Percentiles rank a stretch among this genome's conserved stretches.
Conservation (phyloP, 1,284 basidiomycete genomes). For the Moesziomyces aphidis region DNA sequence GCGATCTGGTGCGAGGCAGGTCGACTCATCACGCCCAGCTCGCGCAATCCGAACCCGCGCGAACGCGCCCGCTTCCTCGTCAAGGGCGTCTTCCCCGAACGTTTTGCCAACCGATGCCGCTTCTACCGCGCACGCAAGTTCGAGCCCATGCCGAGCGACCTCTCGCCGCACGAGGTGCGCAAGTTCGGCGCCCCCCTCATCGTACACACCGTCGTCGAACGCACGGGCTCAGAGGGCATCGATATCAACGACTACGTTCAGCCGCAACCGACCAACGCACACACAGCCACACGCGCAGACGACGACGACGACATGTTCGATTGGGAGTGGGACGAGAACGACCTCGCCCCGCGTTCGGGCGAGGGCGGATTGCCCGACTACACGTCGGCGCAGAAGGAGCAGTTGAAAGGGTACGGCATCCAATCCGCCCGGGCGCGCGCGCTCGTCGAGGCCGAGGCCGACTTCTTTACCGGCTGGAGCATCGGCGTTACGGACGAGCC, state of each 20-base stretch:
- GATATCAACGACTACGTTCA: conserved; percentile 17
- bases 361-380: conserved; percentile 19
- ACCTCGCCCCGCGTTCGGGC: conserved; percentile 3
- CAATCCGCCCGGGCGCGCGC: conserved; percentile 23
- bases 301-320: conserved; percentile 3
- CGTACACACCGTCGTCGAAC: conserved; percentile 28
- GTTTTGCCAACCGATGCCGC: conserved; percentile 26
- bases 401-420: conserved; percentile 27
- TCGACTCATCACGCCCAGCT: conserved; percentile 34
- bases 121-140: conserved; percentile 31
- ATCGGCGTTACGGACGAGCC: conserved; percentile 44
- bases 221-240: conserved; percentile 26
- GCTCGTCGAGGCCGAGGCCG: conserved; percentile 32
- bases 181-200: conserved; percentile 31
- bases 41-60: conserved; percentile 24
- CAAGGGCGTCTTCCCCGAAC: conserved; percentile 44
- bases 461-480: conserved; percentile 48
- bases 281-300: background rate
- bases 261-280: background rate
- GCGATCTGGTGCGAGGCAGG: conserved; percentile 41
- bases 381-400: conserved; percentile 14
- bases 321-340: conserved; percentile 46
- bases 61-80: conserved; percentile 37
- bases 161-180: conserved; percentile 22
- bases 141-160: conserved; percentile 42